Base-by-base conservation (phyloP, 129 eudicot genomes). In the Calendula officinalis region DNA sequence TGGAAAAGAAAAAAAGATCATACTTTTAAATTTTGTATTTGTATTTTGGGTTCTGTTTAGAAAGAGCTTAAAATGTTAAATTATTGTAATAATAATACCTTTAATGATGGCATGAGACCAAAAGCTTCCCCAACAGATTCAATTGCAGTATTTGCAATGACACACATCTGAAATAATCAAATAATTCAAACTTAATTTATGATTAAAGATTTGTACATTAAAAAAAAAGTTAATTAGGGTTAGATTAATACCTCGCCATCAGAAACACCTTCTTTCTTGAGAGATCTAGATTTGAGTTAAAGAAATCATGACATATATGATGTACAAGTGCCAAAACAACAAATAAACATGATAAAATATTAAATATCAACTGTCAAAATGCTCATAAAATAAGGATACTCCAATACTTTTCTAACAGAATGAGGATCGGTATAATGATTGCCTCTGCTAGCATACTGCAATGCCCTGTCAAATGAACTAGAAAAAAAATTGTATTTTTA, bases 401-500 rank as follows among this genome's bases (percentile, higher is more conserved):
- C 86, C 71, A 91, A 80, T 51, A 76, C 61, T 84, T 62, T 59
- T 71, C 78, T 79, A 58, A 83, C 94, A 54, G 88, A 73, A 53
- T 82, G 75, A 30, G 90, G 84, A 62, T 68, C 43, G 16, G 88
- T 64, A 74, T 76, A 78, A 48, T 54, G 66, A 53, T 67, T 78
- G 64, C 81, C 82, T 42, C 78, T 79, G 71, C 64, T 82, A 64
- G 94, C 96, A 83, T 80, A 83, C 63, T 77, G 88, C 66, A 91
- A 70, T 43, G 90, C 98, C 80, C 74, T 84, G 80, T 91, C 94
- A 78, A 91, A 91, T 13, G 94, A 78, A 55, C 94, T 90, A 78
- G 48, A 40, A 67, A 41, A 14, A 56, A 41, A 64, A 30, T 2
- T 60, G 64, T 38, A 59, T 38, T 6, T 9, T 36, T 39, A 39